Evolutionary conservation across 177 flowering plant genomes (phyloP).

Genomic region (Vitis hybrid): DNA sequence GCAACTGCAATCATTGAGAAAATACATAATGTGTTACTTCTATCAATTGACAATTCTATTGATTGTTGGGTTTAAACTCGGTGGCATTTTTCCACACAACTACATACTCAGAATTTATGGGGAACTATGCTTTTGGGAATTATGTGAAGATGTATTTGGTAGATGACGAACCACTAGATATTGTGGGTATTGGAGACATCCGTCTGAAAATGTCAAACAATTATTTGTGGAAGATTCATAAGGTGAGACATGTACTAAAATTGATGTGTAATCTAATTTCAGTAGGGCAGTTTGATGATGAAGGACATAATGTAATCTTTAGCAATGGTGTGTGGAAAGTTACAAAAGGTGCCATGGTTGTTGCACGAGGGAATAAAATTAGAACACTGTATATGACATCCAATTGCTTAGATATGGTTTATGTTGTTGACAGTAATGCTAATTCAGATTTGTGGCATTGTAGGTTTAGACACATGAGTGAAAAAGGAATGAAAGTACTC

Average conservation of each 20-base stretch:
- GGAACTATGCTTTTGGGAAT: no score
- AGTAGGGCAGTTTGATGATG: background rate
- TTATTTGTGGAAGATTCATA: background rate
- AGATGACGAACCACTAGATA: no score
- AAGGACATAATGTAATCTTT: background rate
- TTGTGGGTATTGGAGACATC: no score
- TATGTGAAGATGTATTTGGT: no score
- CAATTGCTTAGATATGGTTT: background rate
- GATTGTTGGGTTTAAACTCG: no score
- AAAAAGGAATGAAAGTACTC: background rate
- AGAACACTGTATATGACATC: background rate
- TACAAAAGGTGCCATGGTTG: background rate
- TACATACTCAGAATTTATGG: no score
- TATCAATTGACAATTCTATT: no score
- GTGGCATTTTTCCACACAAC: no score
- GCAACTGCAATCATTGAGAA: no score
- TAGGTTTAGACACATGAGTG: no score
- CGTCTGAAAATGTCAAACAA: no score
- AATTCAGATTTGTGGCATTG: background rate
- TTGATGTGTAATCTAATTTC: background rate
- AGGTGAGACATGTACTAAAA: background rate
- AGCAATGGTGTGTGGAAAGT: background rate
- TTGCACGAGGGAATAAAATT: background rate
- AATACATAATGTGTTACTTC: no score
- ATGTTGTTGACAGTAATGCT: background rate